Base-by-base conservation (phyloP, 2,329 filamentous ascomycete genomes). In the Amesomyces nigricolor region DNA sequence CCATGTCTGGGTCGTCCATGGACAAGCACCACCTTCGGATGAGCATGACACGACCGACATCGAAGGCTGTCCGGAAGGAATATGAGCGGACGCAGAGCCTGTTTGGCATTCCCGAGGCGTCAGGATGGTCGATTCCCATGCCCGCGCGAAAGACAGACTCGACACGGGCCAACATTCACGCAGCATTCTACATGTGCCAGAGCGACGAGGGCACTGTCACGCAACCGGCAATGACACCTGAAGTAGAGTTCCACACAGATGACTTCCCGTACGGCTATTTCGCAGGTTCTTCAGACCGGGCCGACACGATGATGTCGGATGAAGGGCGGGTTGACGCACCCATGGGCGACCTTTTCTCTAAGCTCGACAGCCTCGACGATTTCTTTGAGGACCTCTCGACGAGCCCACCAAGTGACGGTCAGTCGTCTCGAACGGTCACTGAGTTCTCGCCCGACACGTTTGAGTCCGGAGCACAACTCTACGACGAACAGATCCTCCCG, bases 41-140 rank as follows among this genome's bases (percentile, higher is more conserved):
- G 95, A 97, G 92, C 71, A 96, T 99, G 90, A 91, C 91, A 5
- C 87, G 89, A 11, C 86, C 88, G 1, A 90, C 91, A 2, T 94
- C 91, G 0, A 87, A 88, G 63, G 84, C 87, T 0, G 87, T 94
- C 48, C 86, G 89, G 47, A 97, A 96, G 68, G 91, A 97, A 71
- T 97, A 96, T 64, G 92, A 96, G 67, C 86, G 89, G 19, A 96
- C 90, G 0, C 88, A 96, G 68, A 96, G 91, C 66, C 74, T 99
- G 35, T 99, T 97, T 68, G 95, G 95, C 29, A 97, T 99, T 56
- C 94, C 94, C 0, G 92, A 97, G 68, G 86, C 91, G 19, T 94
- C 89, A 14, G 94, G 94, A 2, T 99, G 94, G 94, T 94, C 94
- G 0, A 90, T 99, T 44, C 92, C 94, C 0, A 83, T 95, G 68